A percentile compares a stretch with the other conserved stretches of the same genome.
These are phyloP conservation scores for Pterocarpus santalinus DNA, from an alignment of 306 rosid genomes.

Conservation along the genomic window DNA sequence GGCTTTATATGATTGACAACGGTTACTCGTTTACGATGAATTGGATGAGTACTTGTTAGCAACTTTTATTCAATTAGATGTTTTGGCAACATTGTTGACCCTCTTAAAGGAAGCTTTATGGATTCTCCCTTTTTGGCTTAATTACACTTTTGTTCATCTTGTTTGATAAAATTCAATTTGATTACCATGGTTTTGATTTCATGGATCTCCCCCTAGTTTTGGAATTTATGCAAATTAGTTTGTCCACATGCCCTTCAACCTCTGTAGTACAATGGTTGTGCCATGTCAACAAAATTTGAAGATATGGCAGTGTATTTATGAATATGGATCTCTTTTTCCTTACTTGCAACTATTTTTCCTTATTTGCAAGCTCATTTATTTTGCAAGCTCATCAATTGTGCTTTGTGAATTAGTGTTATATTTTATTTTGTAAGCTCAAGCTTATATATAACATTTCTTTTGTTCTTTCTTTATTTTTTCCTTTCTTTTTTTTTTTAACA, in stretches of 20 bases:
- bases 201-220: conserved; percentile 10
- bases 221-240: conserved; percentile 3
- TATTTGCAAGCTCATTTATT: too few relatives aligned
- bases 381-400: too few relatives aligned
- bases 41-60: not conserved
- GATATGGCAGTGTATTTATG: not conserved
- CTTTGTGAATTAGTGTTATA: too few relatives aligned
- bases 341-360: conserved; percentile 15
- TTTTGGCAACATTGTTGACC: conserved; percentile 25
- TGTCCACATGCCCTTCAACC: not conserved
- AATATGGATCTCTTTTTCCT: not conserved
- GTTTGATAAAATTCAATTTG: conserved; percentile 22
- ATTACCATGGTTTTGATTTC: conserved; percentile 7
- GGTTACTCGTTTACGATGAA: conserved; percentile 19
- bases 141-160: conserved; percentile 1
- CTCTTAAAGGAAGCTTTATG: not conserved
- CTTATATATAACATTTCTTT: too few relatives aligned
- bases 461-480: too few relatives aligned
- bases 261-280: conserved; percentile 17
- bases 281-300: conserved; percentile 25
- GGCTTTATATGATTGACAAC: not conserved
- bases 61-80: conserved; percentile 28
- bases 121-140: not conserved
- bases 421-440: too few relatives aligned
- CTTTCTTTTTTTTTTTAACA: too few relatives aligned